Conservation (phyloP, 306 rosid species). For the Corylus heterophylla region DNA sequence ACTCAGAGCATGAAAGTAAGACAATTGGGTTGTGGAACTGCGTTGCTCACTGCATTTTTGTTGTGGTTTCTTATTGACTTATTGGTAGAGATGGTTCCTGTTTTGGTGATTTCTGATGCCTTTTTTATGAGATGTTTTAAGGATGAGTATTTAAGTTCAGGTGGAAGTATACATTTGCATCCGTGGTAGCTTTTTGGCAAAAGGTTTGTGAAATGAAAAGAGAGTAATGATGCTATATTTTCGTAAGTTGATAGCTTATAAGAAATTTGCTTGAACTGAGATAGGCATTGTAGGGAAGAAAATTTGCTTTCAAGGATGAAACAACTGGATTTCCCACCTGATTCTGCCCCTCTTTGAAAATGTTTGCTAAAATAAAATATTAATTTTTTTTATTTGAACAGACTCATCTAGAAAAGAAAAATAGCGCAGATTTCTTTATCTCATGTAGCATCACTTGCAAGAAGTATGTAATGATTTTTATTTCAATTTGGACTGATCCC, state of each 20-base stretch:
- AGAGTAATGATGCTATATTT: too few species aligned
- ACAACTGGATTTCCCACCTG: neutral
- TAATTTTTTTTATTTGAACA: neutral
- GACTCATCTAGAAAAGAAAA: neutral
- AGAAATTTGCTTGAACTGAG: neutral
- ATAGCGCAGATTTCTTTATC: neutral
- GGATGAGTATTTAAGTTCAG: neutral
- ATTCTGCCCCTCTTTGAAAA: too few species aligned
- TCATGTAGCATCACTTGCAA: neutral
- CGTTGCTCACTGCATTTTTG: neutral
- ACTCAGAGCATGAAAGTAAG: neutral
- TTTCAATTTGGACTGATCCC: neutral
- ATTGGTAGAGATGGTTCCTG: neutral
- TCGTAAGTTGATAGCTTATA: too few species aligned
- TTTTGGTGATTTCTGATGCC: neutral
- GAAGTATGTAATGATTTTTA: neutral
- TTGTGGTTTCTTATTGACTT: neutral
- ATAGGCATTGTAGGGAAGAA: neutral
- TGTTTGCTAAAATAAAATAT: too few species aligned
- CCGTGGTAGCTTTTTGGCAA: neutral
- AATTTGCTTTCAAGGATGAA: neutral
- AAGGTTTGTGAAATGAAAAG: neutral
- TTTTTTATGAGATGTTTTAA: neutral
- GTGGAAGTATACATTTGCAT: neutral
- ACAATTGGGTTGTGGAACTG: neutral